Percentiles rank a stretch among this genome's conserved stretches.
Conservation (phyloP, 129 eudicot genomes). For the Dittrichia graveolens region DNA sequence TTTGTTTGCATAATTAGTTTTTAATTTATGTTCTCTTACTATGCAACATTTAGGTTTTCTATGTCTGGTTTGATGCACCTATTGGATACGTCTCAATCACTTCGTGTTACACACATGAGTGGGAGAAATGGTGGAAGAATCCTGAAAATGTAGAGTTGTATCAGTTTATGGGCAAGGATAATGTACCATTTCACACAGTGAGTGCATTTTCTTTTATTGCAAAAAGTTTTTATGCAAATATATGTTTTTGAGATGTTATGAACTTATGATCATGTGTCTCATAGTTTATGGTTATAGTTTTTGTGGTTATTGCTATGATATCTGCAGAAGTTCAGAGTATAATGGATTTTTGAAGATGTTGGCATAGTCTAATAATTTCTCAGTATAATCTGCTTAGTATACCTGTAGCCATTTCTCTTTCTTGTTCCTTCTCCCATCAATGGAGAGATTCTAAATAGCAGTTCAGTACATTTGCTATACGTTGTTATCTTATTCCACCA, state of each 20-base stretch:
- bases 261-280: too few relatives aligned
- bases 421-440: too few relatives aligned
- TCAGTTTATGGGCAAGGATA: conserved; percentile 94
- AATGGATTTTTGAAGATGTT: too few relatives aligned
- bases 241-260: neutral
- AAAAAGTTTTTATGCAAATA: neutral
- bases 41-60: conserved; percentile 54
- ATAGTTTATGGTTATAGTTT: too few relatives aligned
- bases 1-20: neutral
- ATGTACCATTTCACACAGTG: conserved; percentile 89
- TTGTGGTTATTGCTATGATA: too few relatives aligned
- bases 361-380: too few relatives aligned
- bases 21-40: neutral
- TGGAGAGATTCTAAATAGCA: too few relatives aligned
- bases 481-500: neutral
- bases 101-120: conserved; percentile 71
- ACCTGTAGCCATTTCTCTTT: too few relatives aligned
- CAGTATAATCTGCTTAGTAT: too few relatives aligned
- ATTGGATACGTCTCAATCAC: conserved; percentile 91
- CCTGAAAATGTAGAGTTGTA: conserved; percentile 86
- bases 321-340: too few relatives aligned
- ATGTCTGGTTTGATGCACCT: conserved; percentile 94
- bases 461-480: neutral
- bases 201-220: conserved; percentile 25
- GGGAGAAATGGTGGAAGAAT: conserved; percentile 98